Conservation (phyloP, 495 filamentous ascomycete species). For the Neurospora sp. region DNA sequence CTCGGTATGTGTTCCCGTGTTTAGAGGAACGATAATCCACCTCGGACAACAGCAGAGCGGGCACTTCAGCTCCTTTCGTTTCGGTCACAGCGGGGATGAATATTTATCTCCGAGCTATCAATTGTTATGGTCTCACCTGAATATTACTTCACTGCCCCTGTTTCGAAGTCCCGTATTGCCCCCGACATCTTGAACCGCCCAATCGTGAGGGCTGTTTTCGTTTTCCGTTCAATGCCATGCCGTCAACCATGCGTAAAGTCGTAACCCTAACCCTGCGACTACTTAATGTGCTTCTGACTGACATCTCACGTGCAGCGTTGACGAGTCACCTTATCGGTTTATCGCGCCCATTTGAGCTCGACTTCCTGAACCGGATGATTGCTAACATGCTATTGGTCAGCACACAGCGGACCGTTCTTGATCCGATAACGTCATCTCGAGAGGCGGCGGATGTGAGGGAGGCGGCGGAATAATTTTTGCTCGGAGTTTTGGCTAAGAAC, state of each 20-base stretch:
- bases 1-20: neutral
- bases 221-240: neutral
- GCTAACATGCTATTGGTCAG: neutral
- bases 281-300: neutral
- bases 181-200: neutral
- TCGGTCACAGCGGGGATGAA: neutral
- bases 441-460: neutral
- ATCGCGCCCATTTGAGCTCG: neutral
- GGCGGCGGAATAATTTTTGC: neutral
- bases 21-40: neutral
- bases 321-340: neutral
- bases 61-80: neutral
- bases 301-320: neutral
- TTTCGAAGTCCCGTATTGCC: neutral
- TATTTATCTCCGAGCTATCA: neutral
- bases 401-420: neutral
- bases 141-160: neutral
- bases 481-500: neutral
- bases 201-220: neutral
- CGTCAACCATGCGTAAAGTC: neutral
- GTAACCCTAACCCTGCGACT: neutral
- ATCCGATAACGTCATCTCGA: neutral
- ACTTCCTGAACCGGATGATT: neutral
- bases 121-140: neutral
- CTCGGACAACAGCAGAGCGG: neutral